Percentiles rank a stretch among this genome's conserved stretches.
Evolutionary conservation across 2,329 filamentous ascomycete genomes (phyloP).

Genomic region (Fusarium burgessii): DNA sequence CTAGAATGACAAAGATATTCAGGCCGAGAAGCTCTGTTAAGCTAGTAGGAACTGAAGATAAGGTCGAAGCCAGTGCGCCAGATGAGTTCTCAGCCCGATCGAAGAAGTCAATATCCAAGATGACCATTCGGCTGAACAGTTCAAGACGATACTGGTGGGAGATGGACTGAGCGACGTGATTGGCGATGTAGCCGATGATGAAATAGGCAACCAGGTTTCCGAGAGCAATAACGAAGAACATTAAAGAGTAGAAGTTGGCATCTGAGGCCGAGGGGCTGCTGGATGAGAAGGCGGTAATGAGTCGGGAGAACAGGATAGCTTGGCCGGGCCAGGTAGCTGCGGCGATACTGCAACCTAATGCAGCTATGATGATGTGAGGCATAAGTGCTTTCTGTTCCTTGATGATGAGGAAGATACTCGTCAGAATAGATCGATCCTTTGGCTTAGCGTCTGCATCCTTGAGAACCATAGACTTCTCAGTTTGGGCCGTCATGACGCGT

Average conservation of each 20-base stretch:
- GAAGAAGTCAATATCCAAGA: constrained; percentile 58
- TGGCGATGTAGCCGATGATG: constrained; percentile 34
- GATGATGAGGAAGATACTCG: constrained; percentile 25
- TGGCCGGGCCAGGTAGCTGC: constrained; percentile 50
- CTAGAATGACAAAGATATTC: constrained; percentile 57
- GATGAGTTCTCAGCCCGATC: constrained; percentile 50
- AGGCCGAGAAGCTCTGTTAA: constrained; percentile 60
- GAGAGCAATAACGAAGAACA: constrained; percentile 47
- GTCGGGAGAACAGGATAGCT: constrained; percentile 49
- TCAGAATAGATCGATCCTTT: constrained; percentile 8
- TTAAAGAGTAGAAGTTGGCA: constrained; percentile 53
- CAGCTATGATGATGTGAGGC: constrained; percentile 4
- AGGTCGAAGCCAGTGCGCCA: constrained; percentile 49
- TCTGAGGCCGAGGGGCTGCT: constrained; percentile 15
- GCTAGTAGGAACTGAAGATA: constrained; percentile 53
- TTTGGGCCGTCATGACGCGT: constrained; percentile 9
- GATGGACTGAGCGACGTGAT: constrained; percentile 32
- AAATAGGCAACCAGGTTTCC: constrained; percentile 41
- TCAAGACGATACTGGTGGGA: constrained; percentile 46
- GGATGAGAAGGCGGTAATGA: constrained; percentile 46
- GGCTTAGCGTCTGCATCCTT: not conserved
- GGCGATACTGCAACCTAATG: constrained; percentile 9
- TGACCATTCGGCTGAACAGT: constrained; percentile 47
- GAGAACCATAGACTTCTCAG: not conserved
- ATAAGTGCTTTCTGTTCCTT: constrained; percentile 27